Conservation (phyloP, 192 early-diverging fungal species). For the Kickxella alabastrina region DNA sequence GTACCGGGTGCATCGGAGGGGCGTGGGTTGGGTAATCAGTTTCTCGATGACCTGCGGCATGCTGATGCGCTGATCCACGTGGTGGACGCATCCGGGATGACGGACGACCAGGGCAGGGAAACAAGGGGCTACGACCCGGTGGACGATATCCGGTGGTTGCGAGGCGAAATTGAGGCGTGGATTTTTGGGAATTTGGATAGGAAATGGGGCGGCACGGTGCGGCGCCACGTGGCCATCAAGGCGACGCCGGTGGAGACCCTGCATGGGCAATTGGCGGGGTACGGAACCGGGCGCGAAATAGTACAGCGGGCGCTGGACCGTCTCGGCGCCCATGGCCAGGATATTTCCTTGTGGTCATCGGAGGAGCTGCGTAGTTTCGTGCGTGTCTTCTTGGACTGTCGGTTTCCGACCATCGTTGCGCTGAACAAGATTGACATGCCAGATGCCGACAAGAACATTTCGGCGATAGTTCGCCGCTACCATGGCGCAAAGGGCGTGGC, state of each 20-base stretch:
- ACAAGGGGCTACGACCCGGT: slow-evolving; percentile 79
- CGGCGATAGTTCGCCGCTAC: slow-evolving; percentile 71
- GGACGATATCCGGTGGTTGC: slow-evolving; percentile 80
- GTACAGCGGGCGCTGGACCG: slow-evolving; percentile 38
- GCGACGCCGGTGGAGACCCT: slow-evolving; percentile 30
- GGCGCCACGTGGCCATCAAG: slow-evolving; percentile 62
- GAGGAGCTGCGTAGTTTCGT: slow-evolving; percentile 59
- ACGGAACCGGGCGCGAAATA: slow-evolving; percentile 24
- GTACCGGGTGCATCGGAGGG: slow-evolving; percentile 80
- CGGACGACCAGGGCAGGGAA: slow-evolving; percentile 71
- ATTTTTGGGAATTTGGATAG: slow-evolving; percentile 68
- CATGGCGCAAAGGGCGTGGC: background rate
- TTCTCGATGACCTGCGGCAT: slow-evolving; percentile 73
- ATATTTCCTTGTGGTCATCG: slow-evolving; percentile 63
- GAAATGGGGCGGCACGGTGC: slow-evolving; percentile 62
- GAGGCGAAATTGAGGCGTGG: slow-evolving; percentile 70
- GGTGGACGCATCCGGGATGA: slow-evolving; percentile 80
- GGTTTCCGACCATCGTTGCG: slow-evolving; percentile 80
- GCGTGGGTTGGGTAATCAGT: slow-evolving; percentile 72
- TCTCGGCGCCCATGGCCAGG: background rate
- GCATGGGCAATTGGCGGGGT: slow-evolving; percentile 49
- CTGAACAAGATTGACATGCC: slow-evolving; percentile 86
- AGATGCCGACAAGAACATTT: slow-evolving; percentile 78
- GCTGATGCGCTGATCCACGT: slow-evolving; percentile 81
- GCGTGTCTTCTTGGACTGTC: slow-evolving; percentile 64